Percentiles rank a stretch among this genome's conserved stretches.
Evolutionary conservation across 2,329 filamentous ascomycete genomes (phyloP).

Genomic region (Phialophora chinensis): DNA sequence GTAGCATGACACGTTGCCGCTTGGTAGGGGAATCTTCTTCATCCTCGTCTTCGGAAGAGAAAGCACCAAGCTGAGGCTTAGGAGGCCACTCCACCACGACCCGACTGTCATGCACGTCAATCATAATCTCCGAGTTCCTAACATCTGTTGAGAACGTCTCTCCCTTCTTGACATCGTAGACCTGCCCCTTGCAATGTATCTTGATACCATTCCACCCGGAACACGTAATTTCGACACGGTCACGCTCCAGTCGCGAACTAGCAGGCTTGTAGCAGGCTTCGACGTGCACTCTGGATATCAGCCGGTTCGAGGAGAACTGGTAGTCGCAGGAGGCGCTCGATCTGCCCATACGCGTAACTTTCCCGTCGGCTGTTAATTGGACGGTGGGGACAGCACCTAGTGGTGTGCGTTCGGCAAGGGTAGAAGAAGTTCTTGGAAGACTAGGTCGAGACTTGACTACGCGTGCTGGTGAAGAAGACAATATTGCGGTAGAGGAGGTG

Average conservation of each 20-base stretch:
- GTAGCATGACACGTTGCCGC: constrained; percentile 45
- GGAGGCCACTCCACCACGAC: constrained; percentile 88
- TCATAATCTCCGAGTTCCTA: constrained; percentile 85
- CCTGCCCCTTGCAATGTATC: constrained; percentile 85
- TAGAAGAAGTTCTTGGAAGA: constrained; percentile 66
- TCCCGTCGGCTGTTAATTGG: constrained; percentile 79
- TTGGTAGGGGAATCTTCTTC: constrained; percentile 55
- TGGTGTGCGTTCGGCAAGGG: constrained; percentile 78
- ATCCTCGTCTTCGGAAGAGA: constrained; percentile 54
- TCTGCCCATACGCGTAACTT: constrained; percentile 83
- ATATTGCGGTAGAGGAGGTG: constrained; percentile 89
- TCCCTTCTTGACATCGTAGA: constrained; percentile 84
- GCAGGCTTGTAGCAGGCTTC: constrained; percentile 82
- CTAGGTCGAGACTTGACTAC: constrained; percentile 56
- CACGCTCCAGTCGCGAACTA: constrained; percentile 69
- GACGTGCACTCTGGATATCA: constrained; percentile 92
- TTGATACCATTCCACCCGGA: constrained; percentile 95
- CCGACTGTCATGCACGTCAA: constrained; percentile 91
- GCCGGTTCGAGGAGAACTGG: constrained; percentile 87
- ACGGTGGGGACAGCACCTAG: constrained; percentile 83
- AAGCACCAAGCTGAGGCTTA: constrained; percentile 46
- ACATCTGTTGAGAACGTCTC: constrained; percentile 91
- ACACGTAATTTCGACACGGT: constrained; percentile 86
- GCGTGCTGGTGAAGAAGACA: constrained; percentile 82
- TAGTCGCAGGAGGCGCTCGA: constrained; percentile 96